These are phyloP conservation scores for Mycena floridula DNA, from an alignment of 768 basidiomycete species.

Conservation along the genomic window DNA sequence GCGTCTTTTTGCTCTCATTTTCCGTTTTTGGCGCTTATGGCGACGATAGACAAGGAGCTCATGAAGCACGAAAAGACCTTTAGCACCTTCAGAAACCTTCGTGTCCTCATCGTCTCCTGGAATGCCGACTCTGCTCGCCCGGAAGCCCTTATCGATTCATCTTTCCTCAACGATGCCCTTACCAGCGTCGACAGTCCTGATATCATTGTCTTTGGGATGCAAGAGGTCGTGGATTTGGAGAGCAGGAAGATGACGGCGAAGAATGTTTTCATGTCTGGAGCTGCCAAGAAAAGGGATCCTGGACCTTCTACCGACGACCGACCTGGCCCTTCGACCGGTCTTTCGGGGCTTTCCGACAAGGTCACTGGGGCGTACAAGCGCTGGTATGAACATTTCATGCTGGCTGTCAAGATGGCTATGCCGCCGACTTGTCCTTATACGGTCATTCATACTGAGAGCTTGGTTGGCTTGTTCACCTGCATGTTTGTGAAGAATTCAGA, in stretches of 20 bases:
- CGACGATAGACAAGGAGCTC: slow-evolving; percentile 15
- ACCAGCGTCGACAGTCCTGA: slow-evolving; percentile 72
- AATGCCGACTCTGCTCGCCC: slow-evolving; percentile 90
- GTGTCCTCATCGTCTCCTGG: slow-evolving; percentile 81
- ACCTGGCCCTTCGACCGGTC: not conserved
- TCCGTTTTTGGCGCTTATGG: slow-evolving; percentile 6
- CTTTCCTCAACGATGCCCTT: slow-evolving; percentile 76
- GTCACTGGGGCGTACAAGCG: slow-evolving; percentile 82
- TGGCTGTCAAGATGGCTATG: slow-evolving; percentile 70
- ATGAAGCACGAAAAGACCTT: slow-evolving; percentile 41
- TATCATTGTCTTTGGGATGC: slow-evolving; percentile 90
- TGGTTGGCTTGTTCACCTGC: slow-evolving; percentile 60
- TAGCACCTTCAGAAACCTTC: slow-evolving; percentile 74
- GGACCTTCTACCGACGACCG: slow-evolving; percentile 24
- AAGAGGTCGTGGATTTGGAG: slow-evolving; percentile 96
- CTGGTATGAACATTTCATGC: slow-evolving; percentile 79
- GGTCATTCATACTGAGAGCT: slow-evolving; percentile 77
- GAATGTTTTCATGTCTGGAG: slow-evolving; percentile 72
- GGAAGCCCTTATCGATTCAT: slow-evolving; percentile 63
- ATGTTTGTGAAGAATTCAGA: slow-evolving; percentile 70
- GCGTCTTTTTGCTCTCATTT: slow-evolving; percentile 26
- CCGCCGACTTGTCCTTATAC: slow-evolving; percentile 71
- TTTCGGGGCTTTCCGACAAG: slow-evolving; percentile 58
- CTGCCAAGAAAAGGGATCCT: slow-evolving; percentile 59
- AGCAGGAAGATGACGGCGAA: slow-evolving; percentile 89